Conservation (phyloP, 129 eudicot species). For the Artemisia argyi region DNA sequence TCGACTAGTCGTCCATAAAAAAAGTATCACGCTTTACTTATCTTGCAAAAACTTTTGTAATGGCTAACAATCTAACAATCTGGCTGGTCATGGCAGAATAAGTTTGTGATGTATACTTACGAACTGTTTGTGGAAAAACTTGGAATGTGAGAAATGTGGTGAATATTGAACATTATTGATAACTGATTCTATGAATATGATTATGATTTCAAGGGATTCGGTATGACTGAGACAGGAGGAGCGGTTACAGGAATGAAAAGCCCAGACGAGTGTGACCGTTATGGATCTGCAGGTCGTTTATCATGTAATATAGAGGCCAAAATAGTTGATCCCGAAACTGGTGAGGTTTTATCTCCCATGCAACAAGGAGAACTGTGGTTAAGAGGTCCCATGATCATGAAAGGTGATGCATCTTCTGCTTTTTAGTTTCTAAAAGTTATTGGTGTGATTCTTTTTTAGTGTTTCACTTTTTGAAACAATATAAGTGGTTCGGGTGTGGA, state of each 20-base stretch:
- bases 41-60: no score
- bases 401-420: slow-evolving; percentile 51
- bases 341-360: slow-evolving; percentile 73
- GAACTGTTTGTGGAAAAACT: no score
- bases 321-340: slow-evolving; percentile 81
- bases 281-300: slow-evolving; percentile 88
- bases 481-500: neutral
- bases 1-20: neutral
- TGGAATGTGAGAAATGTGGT: neutral
- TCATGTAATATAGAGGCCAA: slow-evolving; percentile 63
- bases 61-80: no score
- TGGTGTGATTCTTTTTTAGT: neutral
- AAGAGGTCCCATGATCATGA: slow-evolving; percentile 83
- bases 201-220: slow-evolving; percentile 60
- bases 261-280: slow-evolving; percentile 52
- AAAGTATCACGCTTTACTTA: neutral
- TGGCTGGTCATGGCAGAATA: no score
- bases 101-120: no score
- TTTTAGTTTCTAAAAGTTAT: neutral
- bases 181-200: slow-evolving; percentile 5
- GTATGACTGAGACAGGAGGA: slow-evolving; percentile 92
- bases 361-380: slow-evolving; percentile 88
- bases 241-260: slow-evolving; percentile 49
- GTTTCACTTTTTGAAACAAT: neutral
- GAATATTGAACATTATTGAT: neutral